Base-by-base conservation (phyloP, 2,329 filamentous ascomycete species). In the Aspergillus sp. region DNA sequence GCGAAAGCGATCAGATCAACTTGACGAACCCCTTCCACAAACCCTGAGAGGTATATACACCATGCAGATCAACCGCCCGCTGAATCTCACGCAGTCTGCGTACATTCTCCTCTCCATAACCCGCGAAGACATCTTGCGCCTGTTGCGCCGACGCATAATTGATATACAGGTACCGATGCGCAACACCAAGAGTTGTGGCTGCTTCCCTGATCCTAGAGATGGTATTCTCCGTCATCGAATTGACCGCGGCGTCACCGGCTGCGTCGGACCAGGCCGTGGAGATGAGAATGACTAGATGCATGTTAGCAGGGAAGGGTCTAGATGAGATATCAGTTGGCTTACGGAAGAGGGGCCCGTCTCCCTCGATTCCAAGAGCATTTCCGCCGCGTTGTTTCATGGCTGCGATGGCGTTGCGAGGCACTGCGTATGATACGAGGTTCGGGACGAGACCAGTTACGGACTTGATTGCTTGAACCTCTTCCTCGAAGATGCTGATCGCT, bases 121-220 rank as follows among this genome's bases (percentile, higher is more conserved):
- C 74, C 2, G 62, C 55, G 46, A 81, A 69, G 0, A 77, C 71
- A 57, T 74, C 71, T 61, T 80, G 74, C 23, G 67, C 74, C 64
- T 72, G 69, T 4, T 38, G 50, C 11, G 49, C 38, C 38, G 69
- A 69, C 7, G 80, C 79, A 60, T 81, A 81, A 64, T 81, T 81
- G 69, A 81, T 76, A 57, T 81, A 81, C 11, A 75, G 61, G 61
- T 71, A 82, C 19, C 63, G 53, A 28, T 69, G 60, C 13, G 59
- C 51, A 25, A 75, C 49, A 3, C 68, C 69, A 49, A 64, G 57
- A 54, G 64, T 53, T 60, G 74, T 62, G 66, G 70, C 66, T 59
- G 63, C 57, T 66, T 66, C 54, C 34, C 61, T 43, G 9, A 68
- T 7, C 47, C 60, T 61, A 0, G 23, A 17, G 43, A 56, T 28